Conservation (phyloP, 345 rosid genomes). For the Viola odorata region DNA sequence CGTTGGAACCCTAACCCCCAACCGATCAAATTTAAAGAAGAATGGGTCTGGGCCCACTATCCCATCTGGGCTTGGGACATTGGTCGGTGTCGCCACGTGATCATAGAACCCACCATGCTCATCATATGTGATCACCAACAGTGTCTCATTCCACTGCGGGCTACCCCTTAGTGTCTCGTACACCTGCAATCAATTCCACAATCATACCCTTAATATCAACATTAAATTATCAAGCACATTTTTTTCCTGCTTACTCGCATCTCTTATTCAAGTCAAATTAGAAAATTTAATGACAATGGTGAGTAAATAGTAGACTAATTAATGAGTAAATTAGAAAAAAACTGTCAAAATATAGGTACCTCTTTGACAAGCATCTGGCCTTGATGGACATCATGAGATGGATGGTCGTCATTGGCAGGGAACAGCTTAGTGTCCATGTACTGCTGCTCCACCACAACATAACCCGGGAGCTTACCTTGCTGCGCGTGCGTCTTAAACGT, state of each 20-base stretch:
- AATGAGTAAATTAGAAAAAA: too few species aligned
- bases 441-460: constrained; percentile 80
- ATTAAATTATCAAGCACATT: too few species aligned
- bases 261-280: too few species aligned
- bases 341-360: constrained; percentile 14
- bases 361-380: constrained; percentile 84
- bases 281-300: too few species aligned
- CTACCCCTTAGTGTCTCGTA: constrained; percentile 82
- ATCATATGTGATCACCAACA: constrained; percentile 77
- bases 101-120: constrained; percentile 93
- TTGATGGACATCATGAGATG: constrained; percentile 84
- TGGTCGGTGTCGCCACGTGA: constrained; percentile 82
- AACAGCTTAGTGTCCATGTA: constrained; percentile 45
- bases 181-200: constrained; percentile 17
- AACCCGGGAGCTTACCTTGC: constrained; percentile 60
- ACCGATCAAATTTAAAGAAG: constrained; percentile 53
- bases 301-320: too few species aligned
- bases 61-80: constrained; percentile 79
- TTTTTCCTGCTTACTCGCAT: too few species aligned
- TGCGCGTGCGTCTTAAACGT: constrained; percentile 48
- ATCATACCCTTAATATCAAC: neutral
- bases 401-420: constrained; percentile 85
- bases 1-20: constrained; percentile 86
- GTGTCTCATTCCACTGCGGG: constrained; percentile 84
- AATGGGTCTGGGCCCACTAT: constrained; percentile 82